Base-by-base conservation (phyloP, 192 early-diverging fungal genomes). In the Chytriomyces sp. region DNA sequence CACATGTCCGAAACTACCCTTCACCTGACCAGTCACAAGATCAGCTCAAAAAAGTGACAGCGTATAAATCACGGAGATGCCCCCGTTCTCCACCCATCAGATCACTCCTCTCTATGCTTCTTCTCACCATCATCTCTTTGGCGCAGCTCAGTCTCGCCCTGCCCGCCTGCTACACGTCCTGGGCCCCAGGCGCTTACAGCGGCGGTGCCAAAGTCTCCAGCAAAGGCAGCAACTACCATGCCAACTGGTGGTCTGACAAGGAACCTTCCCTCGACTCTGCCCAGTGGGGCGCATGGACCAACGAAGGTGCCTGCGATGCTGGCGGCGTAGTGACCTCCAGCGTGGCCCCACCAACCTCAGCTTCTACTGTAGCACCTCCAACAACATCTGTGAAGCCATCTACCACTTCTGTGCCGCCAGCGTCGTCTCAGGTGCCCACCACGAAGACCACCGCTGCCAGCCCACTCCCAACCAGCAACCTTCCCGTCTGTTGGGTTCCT, bases 201-300 rank as follows among this genome's bases (percentile, higher is more conserved):
- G 63, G 63, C 9, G 63, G 63, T 26, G 20, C n/a, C n/a, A 64
- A 18, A 24, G n/a, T 64, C 5, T 26, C 20, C 26, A 23, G 13
- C 5, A 28, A 64, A 13, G 63, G 63, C n/a, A 28, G 16, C 63
- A 64, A 64, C 63, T 64, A 64, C 63, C 11, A 18, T 26, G 63
- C 63, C 20, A 64, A 64, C 2, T 64, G 63, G 63, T 64, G 26
- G 26, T 16, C 18, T n/a, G 20, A 13, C 53, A 57, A 13, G 16
- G 20, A n/a, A 13, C 20, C 53, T 57, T 57, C 53, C 53, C 13
- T 57, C 53, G 53, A 57, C 20, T 57, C 13, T 57, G 13, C 16
- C 13, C 16, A n/a, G 16, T 20, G 53, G 13, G 13, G 20, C 3
- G 20, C 16, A 1, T 57, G 53, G 53, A 57, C 53, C 53, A 57